phyloP scores from a whole-genome alignment of 2,329 filamentous ascomycete genomes.

The Penicillium psychrosexuale region DNA sequence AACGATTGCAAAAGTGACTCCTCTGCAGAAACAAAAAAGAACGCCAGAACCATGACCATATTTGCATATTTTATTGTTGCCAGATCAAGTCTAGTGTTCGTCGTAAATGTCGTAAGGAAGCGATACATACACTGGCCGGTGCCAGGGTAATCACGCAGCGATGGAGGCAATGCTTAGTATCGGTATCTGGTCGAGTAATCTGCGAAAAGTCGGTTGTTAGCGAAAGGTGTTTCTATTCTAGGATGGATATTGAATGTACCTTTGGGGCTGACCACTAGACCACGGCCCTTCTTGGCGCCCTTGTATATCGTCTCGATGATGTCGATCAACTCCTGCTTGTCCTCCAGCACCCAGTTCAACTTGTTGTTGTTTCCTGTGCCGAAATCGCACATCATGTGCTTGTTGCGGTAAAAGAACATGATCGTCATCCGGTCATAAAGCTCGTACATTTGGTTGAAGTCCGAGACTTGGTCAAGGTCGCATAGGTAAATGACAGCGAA shows the following conservation, averaged over 20 bases:
- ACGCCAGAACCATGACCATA: constrained; percentile 6
- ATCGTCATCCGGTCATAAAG: constrained; percentile 85
- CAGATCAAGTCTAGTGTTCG: constrained; percentile 6
- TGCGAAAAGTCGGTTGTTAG: constrained; percentile 18
- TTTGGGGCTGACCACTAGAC: constrained; percentile 95
- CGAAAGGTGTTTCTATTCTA: background rate
- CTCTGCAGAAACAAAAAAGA: background rate
- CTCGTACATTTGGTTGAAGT: constrained; percentile 96
- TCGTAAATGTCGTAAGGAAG: constrained; percentile 20
- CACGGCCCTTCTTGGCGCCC: constrained; percentile 95
- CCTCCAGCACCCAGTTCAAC: constrained; percentile 91
- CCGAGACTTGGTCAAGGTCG: constrained; percentile 84
- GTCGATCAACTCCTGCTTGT: constrained; percentile 98
- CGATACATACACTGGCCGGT: background rate
- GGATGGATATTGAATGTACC: constrained; percentile 46
- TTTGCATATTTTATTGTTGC: constrained; percentile 2
- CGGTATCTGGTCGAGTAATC: constrained; percentile 67
- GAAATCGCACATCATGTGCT: constrained; percentile 90
- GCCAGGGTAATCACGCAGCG: constrained; percentile 1
- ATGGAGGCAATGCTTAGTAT: constrained; percentile 47
- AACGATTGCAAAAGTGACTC: background rate
- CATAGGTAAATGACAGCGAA: constrained; percentile 75
- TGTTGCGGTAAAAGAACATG: constrained; percentile 72
- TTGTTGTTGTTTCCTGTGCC: constrained; percentile 99
- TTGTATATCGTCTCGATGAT: constrained; percentile 98